Evolutionary conservation across 2,329 filamentous ascomycete species (phyloP).

Genomic region (Chaetomium globosum): DNA sequence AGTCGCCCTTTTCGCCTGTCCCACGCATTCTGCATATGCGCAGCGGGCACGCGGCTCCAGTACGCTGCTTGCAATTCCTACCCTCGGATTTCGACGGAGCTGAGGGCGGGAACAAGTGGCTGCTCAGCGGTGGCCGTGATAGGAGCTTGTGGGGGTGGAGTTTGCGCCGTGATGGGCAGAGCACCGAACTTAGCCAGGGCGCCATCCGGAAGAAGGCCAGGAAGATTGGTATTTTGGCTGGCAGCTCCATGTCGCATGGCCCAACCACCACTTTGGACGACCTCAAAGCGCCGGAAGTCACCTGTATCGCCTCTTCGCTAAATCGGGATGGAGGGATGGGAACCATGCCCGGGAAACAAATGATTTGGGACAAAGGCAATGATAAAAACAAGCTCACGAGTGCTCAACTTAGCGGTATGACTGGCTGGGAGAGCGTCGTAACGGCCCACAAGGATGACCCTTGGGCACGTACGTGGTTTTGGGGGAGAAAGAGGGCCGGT

Average conservation of each 20-base stretch:
- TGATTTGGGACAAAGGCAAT: constrained; percentile 80
- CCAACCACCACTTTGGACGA: constrained; percentile 68
- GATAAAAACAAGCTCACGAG: constrained; percentile 64
- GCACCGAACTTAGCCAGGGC: constrained; percentile 89
- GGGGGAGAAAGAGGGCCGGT: constrained; percentile 90
- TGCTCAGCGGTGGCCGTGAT: constrained; percentile 86
- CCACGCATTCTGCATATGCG: constrained; percentile 83
- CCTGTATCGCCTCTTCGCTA: constrained; percentile 84
- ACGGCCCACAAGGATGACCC: constrained; percentile 87
- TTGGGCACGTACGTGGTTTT: constrained; percentile 94
- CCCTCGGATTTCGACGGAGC: constrained; percentile 87
- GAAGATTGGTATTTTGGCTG: constrained; percentile 74
- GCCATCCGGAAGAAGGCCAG: constrained; percentile 85
- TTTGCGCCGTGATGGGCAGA: constrained; percentile 90
- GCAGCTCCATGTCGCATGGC: constrained; percentile 58
- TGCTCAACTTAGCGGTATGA: constrained; percentile 72
- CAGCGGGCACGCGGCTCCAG: constrained; percentile 84
- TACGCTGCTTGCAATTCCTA: constrained; percentile 81
- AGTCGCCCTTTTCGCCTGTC: constrained; percentile 82
- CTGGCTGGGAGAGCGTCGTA: constrained; percentile 95
- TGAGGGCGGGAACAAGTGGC: constrained; percentile 88
- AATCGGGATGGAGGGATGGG: constrained; percentile 96
- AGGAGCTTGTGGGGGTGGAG: constrained; percentile 96
- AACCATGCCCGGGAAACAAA: constrained; percentile 73
- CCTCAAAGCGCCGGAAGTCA: constrained; percentile 89